Conservation (phyloP, 192 early-diverging fungal species). For the Coemansia sp. region DNA sequence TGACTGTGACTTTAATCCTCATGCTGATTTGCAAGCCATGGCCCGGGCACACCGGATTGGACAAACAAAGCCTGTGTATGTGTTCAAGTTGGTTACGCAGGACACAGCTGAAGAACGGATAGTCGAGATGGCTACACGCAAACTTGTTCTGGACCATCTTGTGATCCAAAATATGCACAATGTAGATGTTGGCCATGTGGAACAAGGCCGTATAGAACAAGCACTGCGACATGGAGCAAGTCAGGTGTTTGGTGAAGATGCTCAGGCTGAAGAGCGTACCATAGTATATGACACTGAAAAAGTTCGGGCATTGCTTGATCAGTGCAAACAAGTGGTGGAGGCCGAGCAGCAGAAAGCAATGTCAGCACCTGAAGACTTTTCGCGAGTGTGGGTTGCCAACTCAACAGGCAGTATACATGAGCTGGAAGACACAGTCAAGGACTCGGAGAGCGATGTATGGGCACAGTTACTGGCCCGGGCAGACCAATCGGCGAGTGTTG, state of each 20-base stretch:
- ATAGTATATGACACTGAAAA: constrained; percentile 23
- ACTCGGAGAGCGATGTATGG: constrained; percentile 6
- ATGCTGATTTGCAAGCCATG: constrained; percentile 95
- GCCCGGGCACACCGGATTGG: constrained; percentile 96
- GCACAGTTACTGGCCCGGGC: constrained; percentile 9
- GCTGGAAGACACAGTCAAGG: neutral
- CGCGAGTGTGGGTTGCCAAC: constrained; percentile 34
- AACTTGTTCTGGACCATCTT: constrained; percentile 95
- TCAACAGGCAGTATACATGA: neutral
- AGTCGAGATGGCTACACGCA: constrained; percentile 89
- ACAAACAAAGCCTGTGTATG: constrained; percentile 91
- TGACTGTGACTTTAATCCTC: constrained; percentile 90
- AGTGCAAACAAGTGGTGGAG: constrained; percentile 19
- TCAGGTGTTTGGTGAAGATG: constrained; percentile 61
- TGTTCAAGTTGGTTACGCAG: constrained; percentile 92
- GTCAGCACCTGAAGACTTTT: constrained; percentile 9
- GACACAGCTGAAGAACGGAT: constrained; percentile 97
- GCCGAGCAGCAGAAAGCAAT: constrained; percentile 5
- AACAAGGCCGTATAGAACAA: constrained; percentile 35
- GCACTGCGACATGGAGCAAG: constrained; percentile 91
- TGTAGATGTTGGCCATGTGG: neutral
- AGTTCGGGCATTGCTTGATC: constrained; percentile 20
- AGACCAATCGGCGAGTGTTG: neutral
- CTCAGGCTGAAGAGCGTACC: constrained; percentile 41
- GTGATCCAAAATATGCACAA: constrained; percentile 90